Conservation (phyloP, 192 early-diverging fungal species). For the Coemansia sp. region DNA sequence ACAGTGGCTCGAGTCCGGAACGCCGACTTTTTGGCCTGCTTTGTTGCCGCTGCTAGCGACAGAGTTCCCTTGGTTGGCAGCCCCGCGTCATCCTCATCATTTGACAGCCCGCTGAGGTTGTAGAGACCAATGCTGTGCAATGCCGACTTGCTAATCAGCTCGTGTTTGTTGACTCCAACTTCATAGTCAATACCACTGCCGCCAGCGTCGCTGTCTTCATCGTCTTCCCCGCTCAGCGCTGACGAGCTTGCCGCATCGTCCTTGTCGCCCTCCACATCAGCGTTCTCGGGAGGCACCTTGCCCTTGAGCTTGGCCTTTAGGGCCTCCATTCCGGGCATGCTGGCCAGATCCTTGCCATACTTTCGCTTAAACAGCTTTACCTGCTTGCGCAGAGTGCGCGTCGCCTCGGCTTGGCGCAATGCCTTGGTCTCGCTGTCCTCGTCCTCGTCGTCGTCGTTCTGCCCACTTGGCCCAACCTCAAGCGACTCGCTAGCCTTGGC, state of each 20-base stretch:
- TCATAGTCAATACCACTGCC: background rate
- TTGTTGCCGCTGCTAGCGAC: constrained; percentile 28
- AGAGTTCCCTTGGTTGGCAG: constrained; percentile 11
- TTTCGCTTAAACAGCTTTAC: constrained; percentile 39
- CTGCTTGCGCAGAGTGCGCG: constrained; percentile 30
- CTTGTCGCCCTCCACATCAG: constrained; percentile 9
- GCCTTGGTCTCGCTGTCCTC: constrained; percentile 15
- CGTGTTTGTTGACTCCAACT: background rate
- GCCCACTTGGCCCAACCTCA: background rate
- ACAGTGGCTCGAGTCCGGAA: constrained; percentile 34
- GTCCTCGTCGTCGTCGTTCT: constrained; percentile 3
- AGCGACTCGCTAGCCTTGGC: constrained; percentile 10
- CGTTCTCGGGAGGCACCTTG: background rate
- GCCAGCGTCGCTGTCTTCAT: background rate
- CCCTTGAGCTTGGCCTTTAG: constrained; percentile 20
- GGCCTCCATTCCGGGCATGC: constrained; percentile 24
- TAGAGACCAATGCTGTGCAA: background rate
- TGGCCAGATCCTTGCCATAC: constrained; percentile 28
- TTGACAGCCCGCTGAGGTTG: background rate
- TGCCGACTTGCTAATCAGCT: constrained; percentile 1
- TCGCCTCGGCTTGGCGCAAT: constrained; percentile 23
- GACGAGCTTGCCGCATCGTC: background rate
- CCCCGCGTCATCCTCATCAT: constrained; percentile 1
- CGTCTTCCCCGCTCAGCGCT: background rate
- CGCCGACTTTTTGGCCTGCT: constrained; percentile 29